A percentile compares a stretch with the other conserved stretches of the same genome.
These are phyloP conservation scores for Colletotrichum sp. DNA, from an alignment of 2,329 filamentous ascomycete species.

Conservation along the genomic window DNA sequence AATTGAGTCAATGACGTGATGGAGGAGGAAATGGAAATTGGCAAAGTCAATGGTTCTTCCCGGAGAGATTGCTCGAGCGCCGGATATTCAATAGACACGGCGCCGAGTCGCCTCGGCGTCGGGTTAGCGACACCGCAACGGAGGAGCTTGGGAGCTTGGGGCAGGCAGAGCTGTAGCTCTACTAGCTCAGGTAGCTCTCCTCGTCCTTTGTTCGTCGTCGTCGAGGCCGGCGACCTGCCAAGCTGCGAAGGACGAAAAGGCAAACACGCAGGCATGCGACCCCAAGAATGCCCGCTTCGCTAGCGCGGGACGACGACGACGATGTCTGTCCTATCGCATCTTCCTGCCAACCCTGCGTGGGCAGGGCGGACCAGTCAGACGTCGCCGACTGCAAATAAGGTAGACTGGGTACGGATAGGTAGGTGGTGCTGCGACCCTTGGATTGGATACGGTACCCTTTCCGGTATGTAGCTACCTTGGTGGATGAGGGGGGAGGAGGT, in stretches of 20 bases:
- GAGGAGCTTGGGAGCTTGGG: neutral
- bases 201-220: neutral
- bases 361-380: neutral
- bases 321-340: neutral
- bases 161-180: neutral
- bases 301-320: neutral
- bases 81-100: neutral
- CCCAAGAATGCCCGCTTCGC: neutral
- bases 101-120: neutral
- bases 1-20: neutral
- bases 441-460: neutral
- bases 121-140: neutral
- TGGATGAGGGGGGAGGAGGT: neutral
- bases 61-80: neutral
- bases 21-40: neutral
- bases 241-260: neutral
- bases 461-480: neutral
- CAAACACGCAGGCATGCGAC: neutral
- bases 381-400: neutral
- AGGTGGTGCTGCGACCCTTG: neutral
- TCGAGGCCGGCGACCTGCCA: neutral
- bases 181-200: neutral
- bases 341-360: neutral
- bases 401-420: no score
- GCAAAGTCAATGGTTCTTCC: fast-evolving